A percentile compares a stretch with the other conserved stretches of the same genome.
Conservation (phyloP, 2,329 filamentous ascomycete genomes). For the Colletotrichum sp. region DNA sequence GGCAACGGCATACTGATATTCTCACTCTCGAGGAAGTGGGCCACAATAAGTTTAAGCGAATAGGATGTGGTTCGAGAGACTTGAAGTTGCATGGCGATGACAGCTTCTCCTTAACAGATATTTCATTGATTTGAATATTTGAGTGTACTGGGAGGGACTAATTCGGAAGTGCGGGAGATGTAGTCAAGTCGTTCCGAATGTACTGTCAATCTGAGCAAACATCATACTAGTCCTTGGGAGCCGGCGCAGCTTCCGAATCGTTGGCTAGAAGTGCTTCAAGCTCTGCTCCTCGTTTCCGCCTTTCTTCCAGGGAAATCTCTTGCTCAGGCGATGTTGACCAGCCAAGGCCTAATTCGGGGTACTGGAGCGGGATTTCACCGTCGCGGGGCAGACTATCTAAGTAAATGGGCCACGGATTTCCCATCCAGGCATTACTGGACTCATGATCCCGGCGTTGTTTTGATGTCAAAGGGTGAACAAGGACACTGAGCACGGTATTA, state of each 20-base stretch:
- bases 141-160: no score
- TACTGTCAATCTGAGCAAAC: no score
- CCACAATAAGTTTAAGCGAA: no score
- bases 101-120: no score
- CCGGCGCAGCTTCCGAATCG: conserved; percentile 34
- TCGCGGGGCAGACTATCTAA: conserved; percentile 30
- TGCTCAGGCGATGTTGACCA: conserved; percentile 31
- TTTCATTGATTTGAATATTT: no score
- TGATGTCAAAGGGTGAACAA: conserved; percentile 35
- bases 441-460: conserved; percentile 35
- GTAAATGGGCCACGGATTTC: conserved; percentile 37
- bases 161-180: no score
- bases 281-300: conserved; percentile 29
- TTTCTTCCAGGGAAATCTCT: conserved; percentile 34
- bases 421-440: conserved; percentile 36
- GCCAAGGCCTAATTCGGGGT: conserved; percentile 33
- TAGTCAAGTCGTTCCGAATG: no score
- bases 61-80: no score
- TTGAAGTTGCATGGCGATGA: no score
- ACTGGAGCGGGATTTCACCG: conserved; percentile 33
- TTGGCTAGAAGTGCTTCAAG: conserved; percentile 32
- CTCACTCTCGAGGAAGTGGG: no score
- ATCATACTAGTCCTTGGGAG: neutral
- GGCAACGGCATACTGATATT: no score
- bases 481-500: conserved; percentile 23